Conservation (phyloP, 2,329 filamentous ascomycete genomes). For the Zasmidium citrigriseum region DNA sequence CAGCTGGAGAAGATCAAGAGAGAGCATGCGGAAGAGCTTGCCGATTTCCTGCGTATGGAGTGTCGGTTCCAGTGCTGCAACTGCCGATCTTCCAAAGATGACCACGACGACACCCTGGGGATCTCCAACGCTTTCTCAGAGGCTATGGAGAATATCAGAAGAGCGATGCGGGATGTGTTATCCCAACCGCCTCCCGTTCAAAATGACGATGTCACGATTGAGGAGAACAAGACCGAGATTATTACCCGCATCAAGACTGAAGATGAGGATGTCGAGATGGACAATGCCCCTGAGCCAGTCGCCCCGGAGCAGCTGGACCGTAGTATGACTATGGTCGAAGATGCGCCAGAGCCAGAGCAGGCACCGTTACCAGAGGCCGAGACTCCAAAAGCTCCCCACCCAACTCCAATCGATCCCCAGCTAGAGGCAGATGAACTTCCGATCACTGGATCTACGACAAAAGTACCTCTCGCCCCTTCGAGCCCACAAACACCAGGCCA, state of each 20-base stretch:
- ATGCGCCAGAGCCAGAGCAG: slow-evolving; percentile 13
- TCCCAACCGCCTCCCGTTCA: slow-evolving; percentile 50
- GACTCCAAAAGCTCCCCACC: slow-evolving; percentile 18
- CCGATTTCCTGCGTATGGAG: slow-evolving; percentile 76
- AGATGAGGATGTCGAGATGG: slow-evolving; percentile 17
- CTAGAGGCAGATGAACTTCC: slow-evolving; percentile 9
- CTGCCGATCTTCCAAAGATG: slow-evolving; percentile 49
- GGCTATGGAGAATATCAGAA: slow-evolving; percentile 22
- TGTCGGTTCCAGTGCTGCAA: slow-evolving; percentile 69
- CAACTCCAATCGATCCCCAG: slow-evolving; percentile 20
- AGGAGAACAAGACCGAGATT: slow-evolving; percentile 11
- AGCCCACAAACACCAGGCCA: slow-evolving; percentile 26
- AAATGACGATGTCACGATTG: slow-evolving; percentile 5
- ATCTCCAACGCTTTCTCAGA: slow-evolving; percentile 18
- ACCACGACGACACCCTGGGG: slow-evolving; percentile 31
- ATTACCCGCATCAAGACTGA: slow-evolving; percentile 4
- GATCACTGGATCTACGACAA: slow-evolving; percentile 14
- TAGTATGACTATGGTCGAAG: slow-evolving; percentile 28
- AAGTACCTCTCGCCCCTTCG: slow-evolving; percentile 44
- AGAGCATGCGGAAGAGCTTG: slow-evolving; percentile 68
- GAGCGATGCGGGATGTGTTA: slow-evolving; percentile 45
- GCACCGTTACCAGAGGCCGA: slow-evolving; percentile 14
- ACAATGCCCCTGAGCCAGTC: slow-evolving; percentile 8
- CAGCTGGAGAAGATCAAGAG: slow-evolving; percentile 59
- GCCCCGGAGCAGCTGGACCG: slow-evolving; percentile 22